Base-by-base conservation (phyloP, 345 rosid genomes). In the Gossypioides kirkii region DNA sequence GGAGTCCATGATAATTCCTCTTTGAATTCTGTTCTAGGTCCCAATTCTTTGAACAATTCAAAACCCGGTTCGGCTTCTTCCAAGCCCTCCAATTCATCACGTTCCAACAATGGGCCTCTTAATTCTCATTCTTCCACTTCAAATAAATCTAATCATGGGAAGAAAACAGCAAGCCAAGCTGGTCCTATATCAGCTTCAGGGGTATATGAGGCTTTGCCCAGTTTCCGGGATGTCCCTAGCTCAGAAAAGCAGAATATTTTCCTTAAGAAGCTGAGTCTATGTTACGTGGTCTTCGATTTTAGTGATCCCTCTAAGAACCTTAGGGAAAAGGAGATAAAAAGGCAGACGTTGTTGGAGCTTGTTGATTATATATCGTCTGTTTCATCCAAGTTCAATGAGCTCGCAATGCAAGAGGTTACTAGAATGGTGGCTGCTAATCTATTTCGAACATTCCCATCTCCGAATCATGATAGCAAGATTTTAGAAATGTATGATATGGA, bases 271-370 rank as follows among this genome's bases (percentile, higher is more conserved):
- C 45, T 89, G 84, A 82, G 62, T 42, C 53, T 91, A 84, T 91
- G 96, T 11, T 85, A 90, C 70, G 86, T 85, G 42, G 81, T 89
- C 25, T 91, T 89, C 55, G 93, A 89, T 80, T 91, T 91, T 70
- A 87, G 49, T 66, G 92, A 89, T 62, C 89, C 86, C 0, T 73
- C 87, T 0, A 89, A 87, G 87, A 87, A 91, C 79, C 79, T 83
- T 28, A 89, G 68, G 68, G 97, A 91, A 85, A 91, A 91, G 80
- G 97, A 91, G 62, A 77, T 87, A n/a, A 91, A 91, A 79, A 79
- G 91, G 76, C 96, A 87, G 81, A 87, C 89, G 59, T 74, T 91
- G 65, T 82, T 86, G 7, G 97, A 91, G 80, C 87, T 89, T 73
- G 94, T 89, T 55, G 97, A 91, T 80, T 91, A 89, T 53, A 79